Evolutionary conservation across 2,329 filamentous ascomycete genomes (phyloP).

Genomic region (Apiospora kogelbergensis): DNA sequence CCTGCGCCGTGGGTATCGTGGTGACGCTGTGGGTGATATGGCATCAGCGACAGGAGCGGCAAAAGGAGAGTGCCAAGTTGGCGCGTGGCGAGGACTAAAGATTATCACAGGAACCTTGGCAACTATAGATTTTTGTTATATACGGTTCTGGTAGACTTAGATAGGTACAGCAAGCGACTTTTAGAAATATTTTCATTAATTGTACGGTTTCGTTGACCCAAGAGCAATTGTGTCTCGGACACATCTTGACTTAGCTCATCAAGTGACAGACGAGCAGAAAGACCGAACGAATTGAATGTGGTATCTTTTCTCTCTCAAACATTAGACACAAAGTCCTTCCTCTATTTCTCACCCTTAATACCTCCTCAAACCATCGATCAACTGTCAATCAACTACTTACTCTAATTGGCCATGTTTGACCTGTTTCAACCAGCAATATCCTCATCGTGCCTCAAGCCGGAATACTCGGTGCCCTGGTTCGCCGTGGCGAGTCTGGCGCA

Average conservation of each 20-base stretch:
- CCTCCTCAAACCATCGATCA: background rate
- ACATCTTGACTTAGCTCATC: background rate
- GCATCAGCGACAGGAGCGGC: conserved; percentile 47
- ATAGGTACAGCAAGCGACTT: background rate
- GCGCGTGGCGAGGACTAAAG: conserved; percentile 1
- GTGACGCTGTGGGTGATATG: conserved; percentile 72
- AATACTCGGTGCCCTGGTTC: conserved; percentile 71
- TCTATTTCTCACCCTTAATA: background rate
- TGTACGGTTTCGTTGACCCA: background rate
- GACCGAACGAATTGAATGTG: conserved; percentile 3
- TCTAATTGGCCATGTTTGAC: background rate
- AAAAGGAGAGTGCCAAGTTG: conserved; percentile 33
- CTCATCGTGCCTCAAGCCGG: conserved; percentile 59
- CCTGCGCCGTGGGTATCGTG: conserved; percentile 67
- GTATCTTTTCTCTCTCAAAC: background rate
- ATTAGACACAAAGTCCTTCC: background rate
- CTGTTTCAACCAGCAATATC: conserved; percentile 34
- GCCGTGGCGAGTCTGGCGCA: conserved; percentile 81
- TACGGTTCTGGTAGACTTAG: conserved; percentile 1
- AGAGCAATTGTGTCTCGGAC: background rate
- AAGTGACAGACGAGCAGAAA: background rate
- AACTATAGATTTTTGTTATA: background rate
- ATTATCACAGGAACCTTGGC: background rate
- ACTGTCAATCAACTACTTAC: background rate
- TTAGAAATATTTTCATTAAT: background rate